Percentiles rank a stretch among this genome's conserved stretches.
Conservation (phyloP, 2,329 filamentous ascomycete genomes). For the Xylaria sp. region DNA sequence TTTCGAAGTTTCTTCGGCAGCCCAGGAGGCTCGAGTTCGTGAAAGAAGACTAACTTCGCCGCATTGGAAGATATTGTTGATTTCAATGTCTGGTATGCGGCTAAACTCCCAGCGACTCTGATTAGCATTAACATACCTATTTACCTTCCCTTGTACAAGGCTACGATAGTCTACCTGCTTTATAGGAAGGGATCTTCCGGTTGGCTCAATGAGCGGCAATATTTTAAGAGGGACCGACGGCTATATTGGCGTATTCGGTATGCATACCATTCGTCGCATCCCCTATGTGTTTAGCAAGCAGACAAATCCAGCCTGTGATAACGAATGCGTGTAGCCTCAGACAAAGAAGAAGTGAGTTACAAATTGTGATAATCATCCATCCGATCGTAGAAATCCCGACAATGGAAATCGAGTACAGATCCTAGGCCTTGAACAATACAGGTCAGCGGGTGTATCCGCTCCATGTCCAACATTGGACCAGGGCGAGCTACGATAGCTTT, state of each 20-base stretch:
- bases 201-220: background rate
- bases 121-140: slow-evolving; percentile 41
- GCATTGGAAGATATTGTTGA: slow-evolving; percentile 26
- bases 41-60: slow-evolving; percentile 4
- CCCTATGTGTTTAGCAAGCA: background rate
- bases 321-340: too few relatives aligned
- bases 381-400: background rate
- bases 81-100: slow-evolving; percentile 40
- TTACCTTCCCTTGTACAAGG: slow-evolving; percentile 37
- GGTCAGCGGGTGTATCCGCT: background rate
- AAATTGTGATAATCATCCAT: background rate
- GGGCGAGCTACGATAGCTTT: background rate
- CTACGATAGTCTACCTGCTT: slow-evolving; percentile 23
- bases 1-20: background rate
- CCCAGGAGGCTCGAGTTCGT: background rate
- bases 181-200: background rate
- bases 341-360: background rate
- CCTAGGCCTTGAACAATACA: background rate
- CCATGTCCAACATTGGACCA: background rate
- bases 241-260: slow-evolving; percentile 1
- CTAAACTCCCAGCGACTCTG: slow-evolving; percentile 40
- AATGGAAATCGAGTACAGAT: background rate
- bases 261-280: slow-evolving; percentile 20
- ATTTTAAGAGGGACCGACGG: background rate
- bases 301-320: background rate